phyloP scores from a whole-genome alignment of 208 protist genomes.

The Leishmania gerbilli region DNA sequence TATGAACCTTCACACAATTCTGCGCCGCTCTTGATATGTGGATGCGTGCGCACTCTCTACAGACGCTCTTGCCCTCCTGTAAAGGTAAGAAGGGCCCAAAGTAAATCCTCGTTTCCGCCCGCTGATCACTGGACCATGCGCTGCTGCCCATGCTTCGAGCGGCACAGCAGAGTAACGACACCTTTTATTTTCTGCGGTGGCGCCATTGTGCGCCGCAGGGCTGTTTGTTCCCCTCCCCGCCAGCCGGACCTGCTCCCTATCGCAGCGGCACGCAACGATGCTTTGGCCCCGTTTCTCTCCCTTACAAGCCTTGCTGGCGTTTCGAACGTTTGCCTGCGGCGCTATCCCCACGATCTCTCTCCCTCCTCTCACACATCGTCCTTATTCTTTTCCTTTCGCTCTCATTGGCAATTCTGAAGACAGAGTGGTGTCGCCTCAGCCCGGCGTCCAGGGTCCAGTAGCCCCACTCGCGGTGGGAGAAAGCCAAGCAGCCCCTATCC shows the following conservation, averaged over 20 bases:
- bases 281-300: background rate
- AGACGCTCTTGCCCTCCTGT: background rate
- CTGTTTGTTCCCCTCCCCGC: background rate
- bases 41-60: background rate
- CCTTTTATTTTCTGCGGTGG: background rate
- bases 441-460: too few species aligned
- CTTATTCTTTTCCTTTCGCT: too few species aligned
- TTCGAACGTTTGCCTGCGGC: background rate
- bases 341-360: background rate
- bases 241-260: background rate
- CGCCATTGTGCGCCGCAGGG: too few species aligned
- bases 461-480: background rate
- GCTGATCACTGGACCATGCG: background rate
- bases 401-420: too few species aligned
- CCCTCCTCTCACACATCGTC: background rate
- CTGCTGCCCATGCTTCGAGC: background rate
- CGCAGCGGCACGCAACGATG: background rate
- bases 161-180: too few species aligned
- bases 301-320: background rate
- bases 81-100: background rate
- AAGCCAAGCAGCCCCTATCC: background rate
- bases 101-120: too few species aligned
- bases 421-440: background rate
- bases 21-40: background rate
- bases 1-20: background rate